Percentiles rank a stretch among this genome's conserved stretches.
These are phyloP conservation scores for Inga leiocalycina DNA, from an alignment of 306 rosid species.

Conservation along the genomic window DNA sequence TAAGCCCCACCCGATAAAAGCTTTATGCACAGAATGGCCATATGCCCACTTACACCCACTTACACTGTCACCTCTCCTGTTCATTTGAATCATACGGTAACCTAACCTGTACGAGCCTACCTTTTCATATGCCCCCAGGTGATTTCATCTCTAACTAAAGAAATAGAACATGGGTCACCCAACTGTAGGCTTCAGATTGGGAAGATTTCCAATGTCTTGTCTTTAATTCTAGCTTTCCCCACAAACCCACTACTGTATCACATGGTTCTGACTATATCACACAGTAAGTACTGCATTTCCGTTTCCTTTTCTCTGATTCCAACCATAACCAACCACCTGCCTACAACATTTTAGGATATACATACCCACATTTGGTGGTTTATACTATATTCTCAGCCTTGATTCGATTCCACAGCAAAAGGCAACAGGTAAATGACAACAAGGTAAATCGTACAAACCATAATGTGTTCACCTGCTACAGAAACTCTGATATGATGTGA, in stretches of 20 bases:
- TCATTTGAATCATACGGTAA: background rate
- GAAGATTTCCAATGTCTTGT: background rate
- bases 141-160: background rate
- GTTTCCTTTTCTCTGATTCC: background rate
- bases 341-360: conserved; percentile 3
- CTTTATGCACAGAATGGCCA: fast-evolving
- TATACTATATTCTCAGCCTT: background rate
- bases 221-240: background rate
- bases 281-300: conserved; percentile 1
- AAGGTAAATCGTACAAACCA: background rate
- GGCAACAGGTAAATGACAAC: conserved; percentile 3
- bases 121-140: background rate
- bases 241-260: background rate
- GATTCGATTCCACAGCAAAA: conserved; percentile 25
- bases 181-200: background rate
- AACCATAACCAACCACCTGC: background rate
- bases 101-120: conserved; percentile 30
- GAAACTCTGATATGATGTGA: conserved; percentile 2
- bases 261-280: conserved; percentile 21
- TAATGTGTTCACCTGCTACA: background rate
- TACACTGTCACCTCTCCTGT: background rate
- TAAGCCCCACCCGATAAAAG: too few relatives aligned
- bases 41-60: too few relatives aligned
- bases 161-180: background rate
- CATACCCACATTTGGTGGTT: conserved; percentile 1